These are phyloP conservation scores for Pelagophyceae sp. DNA, from an alignment of 352 stramenopile genomes.

Conservation along the genomic window DNA sequence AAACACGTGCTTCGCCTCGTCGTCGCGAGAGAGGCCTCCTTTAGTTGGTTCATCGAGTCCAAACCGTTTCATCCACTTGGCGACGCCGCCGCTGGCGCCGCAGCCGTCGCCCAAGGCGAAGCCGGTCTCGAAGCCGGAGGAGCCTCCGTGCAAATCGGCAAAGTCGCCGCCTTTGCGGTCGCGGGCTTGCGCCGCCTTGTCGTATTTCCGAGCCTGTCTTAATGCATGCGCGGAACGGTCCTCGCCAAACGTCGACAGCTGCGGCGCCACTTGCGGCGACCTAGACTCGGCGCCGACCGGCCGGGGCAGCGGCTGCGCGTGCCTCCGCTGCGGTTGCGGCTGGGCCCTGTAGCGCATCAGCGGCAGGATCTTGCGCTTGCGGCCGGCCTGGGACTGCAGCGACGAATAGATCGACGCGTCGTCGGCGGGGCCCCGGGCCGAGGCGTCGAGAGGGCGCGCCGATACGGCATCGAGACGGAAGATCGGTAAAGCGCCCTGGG, in stretches of 20 bases:
- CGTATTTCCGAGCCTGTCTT: no score
- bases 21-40: background rate
- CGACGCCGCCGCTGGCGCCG: background rate
- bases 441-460: no score
- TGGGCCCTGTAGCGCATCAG: background rate
- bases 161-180: background rate
- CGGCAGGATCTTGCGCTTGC: background rate
- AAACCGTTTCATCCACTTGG: background rate
- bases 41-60: background rate
- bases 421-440: no score
- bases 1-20: background rate
- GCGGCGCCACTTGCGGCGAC: no score
- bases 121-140: background rate
- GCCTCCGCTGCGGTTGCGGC: background rate
- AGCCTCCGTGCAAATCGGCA: background rate
- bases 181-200: no score
- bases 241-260: no score
- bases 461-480: background rate
- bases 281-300: no score
- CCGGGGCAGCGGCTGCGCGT: background rate
- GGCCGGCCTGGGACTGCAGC: background rate
- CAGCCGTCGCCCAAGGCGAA: background rate
- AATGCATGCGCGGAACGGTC: no score
- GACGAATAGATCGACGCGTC: background rate
- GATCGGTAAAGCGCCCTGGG: background rate